These are phyloP conservation scores for Ogataea siamensis DNA, from an alignment of 805 yeast genomes.

Conservation along the genomic window DNA sequence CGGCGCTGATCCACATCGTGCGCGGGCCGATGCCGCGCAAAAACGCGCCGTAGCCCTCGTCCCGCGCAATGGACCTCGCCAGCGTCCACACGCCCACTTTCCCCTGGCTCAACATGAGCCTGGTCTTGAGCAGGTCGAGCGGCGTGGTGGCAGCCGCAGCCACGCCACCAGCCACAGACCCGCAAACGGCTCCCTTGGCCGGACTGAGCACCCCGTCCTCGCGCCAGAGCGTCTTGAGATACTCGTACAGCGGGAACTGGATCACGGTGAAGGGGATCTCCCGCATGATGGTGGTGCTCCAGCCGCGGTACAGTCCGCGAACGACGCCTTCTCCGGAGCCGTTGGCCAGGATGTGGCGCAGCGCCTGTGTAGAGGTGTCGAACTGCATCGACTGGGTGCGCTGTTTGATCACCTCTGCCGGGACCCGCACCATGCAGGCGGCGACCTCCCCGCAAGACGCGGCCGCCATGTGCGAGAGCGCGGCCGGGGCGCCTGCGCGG, in stretches of 20 bases:
- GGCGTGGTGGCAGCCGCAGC: slow-evolving; percentile 85
- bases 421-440: slow-evolving; percentile 93
- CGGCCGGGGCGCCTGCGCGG: slow-evolving; percentile 30
- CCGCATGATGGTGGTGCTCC: slow-evolving; percentile 87
- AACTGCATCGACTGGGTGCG: slow-evolving; percentile 76
- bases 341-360: slow-evolving; percentile 59
- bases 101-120: slow-evolving; percentile 73
- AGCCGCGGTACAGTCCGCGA: slow-evolving; percentile 86
- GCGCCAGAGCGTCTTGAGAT: slow-evolving; percentile 61
- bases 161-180: slow-evolving; percentile 76
- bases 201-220: slow-evolving; percentile 49
- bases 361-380: slow-evolving; percentile 62
- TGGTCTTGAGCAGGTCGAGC: slow-evolving; percentile 72
- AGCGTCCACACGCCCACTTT: slow-evolving; percentile 46
- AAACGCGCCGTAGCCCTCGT: slow-evolving; percentile 75
- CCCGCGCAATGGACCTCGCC: slow-evolving; percentile 51
- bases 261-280: slow-evolving; percentile 96
- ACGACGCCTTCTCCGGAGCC: slow-evolving; percentile 74
- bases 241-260: slow-evolving; percentile 93
- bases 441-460: slow-evolving; percentile 90
- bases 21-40: slow-evolving; percentile 90
- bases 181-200: slow-evolving; percentile 79
- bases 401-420: slow-evolving; percentile 95
- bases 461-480: slow-evolving; percentile 73
- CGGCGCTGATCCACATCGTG: slow-evolving; percentile 96